Conservation (phyloP, 2,329 filamentous ascomycete species). For the Escovopsis sp. region DNA sequence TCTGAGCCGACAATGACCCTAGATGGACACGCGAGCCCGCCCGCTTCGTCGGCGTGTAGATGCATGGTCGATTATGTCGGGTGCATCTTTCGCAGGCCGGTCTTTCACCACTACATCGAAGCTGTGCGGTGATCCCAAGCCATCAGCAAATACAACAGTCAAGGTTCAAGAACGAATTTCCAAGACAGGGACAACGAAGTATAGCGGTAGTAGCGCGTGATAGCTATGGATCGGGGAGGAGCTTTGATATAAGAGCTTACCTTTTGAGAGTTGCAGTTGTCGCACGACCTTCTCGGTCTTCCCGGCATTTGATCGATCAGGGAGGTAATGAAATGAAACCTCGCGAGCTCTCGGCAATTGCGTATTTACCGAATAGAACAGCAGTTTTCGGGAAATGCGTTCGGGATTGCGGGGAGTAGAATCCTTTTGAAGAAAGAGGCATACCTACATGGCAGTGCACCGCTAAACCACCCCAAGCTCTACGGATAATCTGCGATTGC, state of each 20-base stretch:
- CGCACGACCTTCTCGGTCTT: conserved; percentile 1
- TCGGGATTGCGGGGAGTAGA: neutral
- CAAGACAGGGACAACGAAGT: too few relatives aligned
- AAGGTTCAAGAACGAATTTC: too few relatives aligned
- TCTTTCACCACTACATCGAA: neutral
- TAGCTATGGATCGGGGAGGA: too few relatives aligned
- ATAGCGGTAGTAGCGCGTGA: too few relatives aligned
- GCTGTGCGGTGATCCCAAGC: neutral
- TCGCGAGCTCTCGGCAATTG: neutral
- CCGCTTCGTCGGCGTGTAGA: neutral
- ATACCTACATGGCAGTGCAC: too few relatives aligned
- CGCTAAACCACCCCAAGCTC: too few relatives aligned
- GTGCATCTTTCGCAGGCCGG: neutral
- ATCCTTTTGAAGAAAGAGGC: neutral
- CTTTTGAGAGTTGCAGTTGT: conserved; percentile 1
- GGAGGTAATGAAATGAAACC: neutral
- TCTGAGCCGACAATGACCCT: neutral
- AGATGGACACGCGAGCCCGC: neutral
- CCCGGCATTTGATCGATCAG: neutral
- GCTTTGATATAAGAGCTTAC: neutral
- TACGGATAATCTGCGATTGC: too few relatives aligned
- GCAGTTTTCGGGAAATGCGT: neutral
- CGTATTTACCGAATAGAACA: neutral
- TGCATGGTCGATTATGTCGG: neutral
- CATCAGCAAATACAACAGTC: neutral